These are phyloP conservation scores for Solanum medicagineum DNA, from an alignment of 257 asterid genomes.

Conservation along the genomic window DNA sequence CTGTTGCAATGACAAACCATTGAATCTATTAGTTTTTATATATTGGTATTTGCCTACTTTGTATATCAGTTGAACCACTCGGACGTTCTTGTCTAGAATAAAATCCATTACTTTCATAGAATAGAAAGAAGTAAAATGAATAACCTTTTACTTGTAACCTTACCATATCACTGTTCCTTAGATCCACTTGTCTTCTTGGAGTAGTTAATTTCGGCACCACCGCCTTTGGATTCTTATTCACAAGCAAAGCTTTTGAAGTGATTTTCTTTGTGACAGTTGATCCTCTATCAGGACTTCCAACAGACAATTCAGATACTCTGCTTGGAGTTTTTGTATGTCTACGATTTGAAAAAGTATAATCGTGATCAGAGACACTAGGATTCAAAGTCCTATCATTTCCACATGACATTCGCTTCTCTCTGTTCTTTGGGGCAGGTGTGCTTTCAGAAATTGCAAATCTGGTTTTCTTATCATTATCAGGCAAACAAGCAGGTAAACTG, in stretches of 20 bases:
- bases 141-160: conserved; percentile 1
- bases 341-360: conserved; percentile 31
- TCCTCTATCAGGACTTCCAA: conserved; percentile 42
- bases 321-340: conserved; percentile 14
- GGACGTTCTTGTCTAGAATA: background rate
- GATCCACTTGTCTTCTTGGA: conserved; percentile 36
- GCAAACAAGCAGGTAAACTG: conserved; percentile 37
- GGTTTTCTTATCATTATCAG: conserved; percentile 31
- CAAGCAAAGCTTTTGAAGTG: conserved; percentile 32
- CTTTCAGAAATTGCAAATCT: conserved; percentile 50
- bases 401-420: conserved; percentile 35
- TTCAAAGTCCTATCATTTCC: conserved; percentile 74
- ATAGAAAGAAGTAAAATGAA: background rate
- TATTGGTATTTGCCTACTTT: background rate
- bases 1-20: background rate
- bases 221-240: conserved; percentile 19
- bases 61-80: background rate
- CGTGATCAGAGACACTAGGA: conserved; percentile 76
- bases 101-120: background rate
- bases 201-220: conserved; percentile 30
- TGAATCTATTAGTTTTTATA: background rate
- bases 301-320: conserved; percentile 19
- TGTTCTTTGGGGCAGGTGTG: conserved; percentile 17
- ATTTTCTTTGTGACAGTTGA: conserved; percentile 38
- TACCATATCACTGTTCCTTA: conserved; percentile 57